These are phyloP conservation scores for Phalaenopsis hybrid DNA, from an alignment of 116 monocot genomes.

Conservation along the genomic window DNA sequence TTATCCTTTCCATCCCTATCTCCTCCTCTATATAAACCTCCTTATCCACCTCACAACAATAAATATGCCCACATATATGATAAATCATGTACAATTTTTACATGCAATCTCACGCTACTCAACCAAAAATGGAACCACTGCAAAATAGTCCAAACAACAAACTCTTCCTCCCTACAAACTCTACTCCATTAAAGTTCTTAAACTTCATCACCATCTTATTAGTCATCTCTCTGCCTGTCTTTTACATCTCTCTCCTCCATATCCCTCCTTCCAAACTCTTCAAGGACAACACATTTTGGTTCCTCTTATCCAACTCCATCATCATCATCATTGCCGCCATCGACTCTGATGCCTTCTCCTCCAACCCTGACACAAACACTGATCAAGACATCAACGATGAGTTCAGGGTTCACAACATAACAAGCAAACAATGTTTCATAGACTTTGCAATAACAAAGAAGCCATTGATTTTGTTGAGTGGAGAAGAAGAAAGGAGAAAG, in stretches of 20 bases:
- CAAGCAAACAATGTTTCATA: background rate
- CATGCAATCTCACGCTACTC: too few species aligned
- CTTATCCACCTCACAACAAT: too few species aligned
- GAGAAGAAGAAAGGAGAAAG: background rate
- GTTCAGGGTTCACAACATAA: background rate
- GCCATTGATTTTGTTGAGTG: background rate
- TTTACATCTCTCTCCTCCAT: slow-evolving; percentile 55
- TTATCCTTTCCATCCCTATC: too few species aligned
- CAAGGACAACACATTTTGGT: slow-evolving; percentile 70
- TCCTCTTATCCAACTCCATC: slow-evolving; percentile 74
- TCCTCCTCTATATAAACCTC: too few species aligned
- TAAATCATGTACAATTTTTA: too few species aligned
- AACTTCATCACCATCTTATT: slow-evolving; percentile 13
- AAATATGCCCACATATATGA: too few species aligned
- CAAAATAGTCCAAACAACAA: too few species aligned
- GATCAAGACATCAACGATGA: slow-evolving; percentile 8
- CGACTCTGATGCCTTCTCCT: slow-evolving; percentile 46
- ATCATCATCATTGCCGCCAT: slow-evolving; percentile 46
- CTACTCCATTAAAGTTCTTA: too few species aligned
- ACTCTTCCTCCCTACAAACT: too few species aligned
- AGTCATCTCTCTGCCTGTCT: slow-evolving; percentile 48
- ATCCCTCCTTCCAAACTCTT: slow-evolving; percentile 40
- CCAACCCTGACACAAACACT: slow-evolving; percentile 11
- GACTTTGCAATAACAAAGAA: too few species aligned
- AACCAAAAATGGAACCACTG: too few species aligned